These are phyloP conservation scores for Hyparrhenia diplandra DNA, from an alignment of 176 grass and related monocot species.

Conservation along the genomic window DNA sequence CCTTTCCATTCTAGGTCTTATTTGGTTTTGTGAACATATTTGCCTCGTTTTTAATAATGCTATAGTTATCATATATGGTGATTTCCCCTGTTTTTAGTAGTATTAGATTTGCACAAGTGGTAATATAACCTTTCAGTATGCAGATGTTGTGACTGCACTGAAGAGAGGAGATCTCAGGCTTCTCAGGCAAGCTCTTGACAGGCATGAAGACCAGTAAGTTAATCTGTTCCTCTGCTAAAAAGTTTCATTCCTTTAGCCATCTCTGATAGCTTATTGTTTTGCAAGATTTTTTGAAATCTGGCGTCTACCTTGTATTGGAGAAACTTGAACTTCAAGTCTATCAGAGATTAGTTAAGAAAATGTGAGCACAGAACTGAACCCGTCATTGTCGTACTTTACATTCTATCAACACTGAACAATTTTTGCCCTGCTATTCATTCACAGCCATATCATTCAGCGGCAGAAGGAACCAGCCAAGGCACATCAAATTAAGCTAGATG, in stretches of 20 bases:
- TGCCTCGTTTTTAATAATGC: too few species aligned
- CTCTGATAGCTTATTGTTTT: conserved; percentile 9
- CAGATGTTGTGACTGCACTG: conserved; percentile 70
- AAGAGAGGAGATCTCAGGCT: conserved; percentile 90
- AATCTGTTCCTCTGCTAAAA: neutral
- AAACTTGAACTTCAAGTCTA: conserved; percentile 92
- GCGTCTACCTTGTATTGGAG: conserved; percentile 93
- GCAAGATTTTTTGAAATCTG: conserved; percentile 88
- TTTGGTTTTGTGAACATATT: neutral
- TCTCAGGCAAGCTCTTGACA: conserved; percentile 69
- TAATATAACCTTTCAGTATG: conserved; percentile 74
- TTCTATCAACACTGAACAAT: neutral
- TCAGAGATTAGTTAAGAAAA: conserved; percentile 96
- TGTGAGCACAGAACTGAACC: conserved; percentile 52
- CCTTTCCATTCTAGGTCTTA: neutral
- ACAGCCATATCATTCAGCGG: conserved; percentile 73
- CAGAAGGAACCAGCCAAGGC: conserved; percentile 81
- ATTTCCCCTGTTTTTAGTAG: neutral
- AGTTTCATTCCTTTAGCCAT: neutral
- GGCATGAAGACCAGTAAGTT: conserved; percentile 81
- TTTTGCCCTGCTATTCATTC: conserved; percentile 15
- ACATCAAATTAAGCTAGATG: conserved; percentile 87
- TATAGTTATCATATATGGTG: neutral
- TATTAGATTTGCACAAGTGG: conserved; percentile 34
- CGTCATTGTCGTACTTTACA: neutral